Conservation (phyloP, 768 basidiomycete species). For the Hemileccinum rubropunctum region DNA sequence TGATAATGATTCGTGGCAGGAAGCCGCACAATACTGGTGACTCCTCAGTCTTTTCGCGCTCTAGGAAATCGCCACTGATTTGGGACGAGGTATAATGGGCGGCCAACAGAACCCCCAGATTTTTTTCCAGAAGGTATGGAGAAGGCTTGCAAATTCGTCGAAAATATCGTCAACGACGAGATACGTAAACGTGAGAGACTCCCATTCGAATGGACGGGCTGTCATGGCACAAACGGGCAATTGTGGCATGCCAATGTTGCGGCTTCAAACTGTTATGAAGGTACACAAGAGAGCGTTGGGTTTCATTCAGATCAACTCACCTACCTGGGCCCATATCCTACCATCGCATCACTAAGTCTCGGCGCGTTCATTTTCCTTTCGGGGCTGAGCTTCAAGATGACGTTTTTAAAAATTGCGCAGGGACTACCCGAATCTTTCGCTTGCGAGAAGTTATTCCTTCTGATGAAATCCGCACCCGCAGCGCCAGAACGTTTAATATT, state of each 20-base stretch:
- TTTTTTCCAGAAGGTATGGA: slow-evolving; percentile 71
- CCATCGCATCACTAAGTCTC: slow-evolving; percentile 81
- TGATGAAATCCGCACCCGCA: slow-evolving; percentile 53
- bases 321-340: slow-evolving; percentile 79
- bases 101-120: slow-evolving; percentile 51
- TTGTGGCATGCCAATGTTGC: slow-evolving; percentile 83
- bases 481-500: slow-evolving; percentile 72
- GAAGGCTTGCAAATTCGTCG: slow-evolving; percentile 69
- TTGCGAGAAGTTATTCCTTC: slow-evolving; percentile 74
- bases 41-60: slow-evolving; percentile 7
- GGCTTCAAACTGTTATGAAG: slow-evolving; percentile 81
- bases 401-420: slow-evolving; percentile 34
- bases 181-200: slow-evolving; percentile 59
- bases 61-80: slow-evolving; percentile 8
- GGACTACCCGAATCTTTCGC: slow-evolving; percentile 67
- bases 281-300: slow-evolving; percentile 78
- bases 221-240: slow-evolving; percentile 17
- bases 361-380: slow-evolving; percentile 39
- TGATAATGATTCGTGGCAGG: slow-evolving; percentile 55
- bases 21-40: slow-evolving; percentile 76
- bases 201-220: slow-evolving; percentile 64
- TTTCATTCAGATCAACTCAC: slow-evolving; percentile 81
- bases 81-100: slow-evolving; percentile 72
- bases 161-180: slow-evolving; percentile 68
- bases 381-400: neutral